phyloP scores from a whole-genome alignment of 345 rosid genomes.

The Abelmoschus esculentus region DNA sequence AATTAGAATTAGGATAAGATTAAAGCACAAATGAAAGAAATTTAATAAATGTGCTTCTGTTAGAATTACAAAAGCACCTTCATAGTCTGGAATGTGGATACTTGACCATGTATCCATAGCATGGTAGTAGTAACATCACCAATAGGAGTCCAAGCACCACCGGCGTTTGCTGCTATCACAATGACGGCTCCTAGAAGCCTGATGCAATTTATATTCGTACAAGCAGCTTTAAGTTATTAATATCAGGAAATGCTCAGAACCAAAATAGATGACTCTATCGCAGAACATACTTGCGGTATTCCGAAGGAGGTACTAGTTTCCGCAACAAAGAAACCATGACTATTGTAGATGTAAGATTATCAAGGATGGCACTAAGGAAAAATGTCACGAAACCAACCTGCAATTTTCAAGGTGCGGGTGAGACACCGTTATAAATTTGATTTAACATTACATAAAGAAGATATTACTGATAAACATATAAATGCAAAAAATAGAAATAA shows the following conservation, averaged over 20 bases:
- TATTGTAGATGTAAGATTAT: constrained; percentile 91
- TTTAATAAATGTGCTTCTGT: background rate
- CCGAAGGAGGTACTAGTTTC: constrained; percentile 82
- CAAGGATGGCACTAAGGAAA: constrained; percentile 86
- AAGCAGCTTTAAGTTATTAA: background rate
- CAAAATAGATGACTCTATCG: background rate
- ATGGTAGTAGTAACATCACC: constrained; percentile 98
- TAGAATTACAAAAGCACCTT: constrained; percentile 41
- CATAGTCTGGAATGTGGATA: constrained; percentile 79
- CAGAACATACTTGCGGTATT: constrained; percentile 81
- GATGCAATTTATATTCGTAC: constrained; percentile 1
- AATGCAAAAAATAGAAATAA: background rate
- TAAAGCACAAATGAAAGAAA: background rate
- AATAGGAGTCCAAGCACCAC: constrained; percentile 99
- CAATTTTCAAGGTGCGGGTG: constrained; percentile 19
- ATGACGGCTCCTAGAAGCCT: constrained; percentile 94
- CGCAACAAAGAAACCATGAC: constrained; percentile 91
- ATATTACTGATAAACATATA: background rate
- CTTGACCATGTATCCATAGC: constrained; percentile 98
- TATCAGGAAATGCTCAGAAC: background rate
- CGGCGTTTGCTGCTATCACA: constrained; percentile 96
- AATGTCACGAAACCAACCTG: constrained; percentile 92
- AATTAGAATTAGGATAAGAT: background rate
- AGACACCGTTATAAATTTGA: background rate
- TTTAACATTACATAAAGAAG: background rate